Base-by-base conservation (phyloP, 495 filamentous ascomycete genomes). In the Aspergillus asperescens region DNA sequence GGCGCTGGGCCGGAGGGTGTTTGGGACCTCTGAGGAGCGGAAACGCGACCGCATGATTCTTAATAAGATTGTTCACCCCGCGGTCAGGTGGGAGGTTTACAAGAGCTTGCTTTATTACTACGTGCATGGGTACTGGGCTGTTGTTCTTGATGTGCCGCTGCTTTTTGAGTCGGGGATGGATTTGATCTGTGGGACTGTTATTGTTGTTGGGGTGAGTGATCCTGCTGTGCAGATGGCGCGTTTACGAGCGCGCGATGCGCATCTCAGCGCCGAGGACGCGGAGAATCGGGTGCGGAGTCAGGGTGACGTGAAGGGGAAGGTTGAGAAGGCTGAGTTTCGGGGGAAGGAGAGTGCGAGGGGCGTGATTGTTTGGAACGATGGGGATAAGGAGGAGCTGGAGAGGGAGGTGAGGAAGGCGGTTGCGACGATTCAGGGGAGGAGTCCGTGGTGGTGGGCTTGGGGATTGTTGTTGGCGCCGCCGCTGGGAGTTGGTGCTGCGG, bases 41-140 rank as follows among this genome's bases (percentile, higher is more conserved):
- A 76, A 75, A 52, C 75, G 72, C 43, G 89, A 95, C 58, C 72
- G 93, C 10, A 73, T 69, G 22, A 80, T 86, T 12, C 73, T 98
- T 7, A 96, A 96, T 56, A 74, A 78, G n/a, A 96, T 98, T 50
- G 85, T 96, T 28, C 93, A 97, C 66, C 93, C 93, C 0, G 84
- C 87, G 0, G 90, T 97, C 5, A 72, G 88, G 22, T 75, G 69
- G 64, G 89, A 83, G 61, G 88, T 95, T 73, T 86, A 86, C 62
- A 83, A 76, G 55, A 69, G 74, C 4, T 75, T 94, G 13, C 51
- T 86, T 15, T 66, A 69, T 20, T 75, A 81, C 56, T 95, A 92
- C 53, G 27, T 91, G 2, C 68, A 62, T 2, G 91, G 92, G 1
- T 55, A 81, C 49, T 87, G 91, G 87, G 90, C 88, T 0, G 88